Evolutionary conservation across 1,139 yeast genomes (phyloP), one percentile per base, ranked within the genome.

Genomic region (Suhomyces bribrorum): DNA sequence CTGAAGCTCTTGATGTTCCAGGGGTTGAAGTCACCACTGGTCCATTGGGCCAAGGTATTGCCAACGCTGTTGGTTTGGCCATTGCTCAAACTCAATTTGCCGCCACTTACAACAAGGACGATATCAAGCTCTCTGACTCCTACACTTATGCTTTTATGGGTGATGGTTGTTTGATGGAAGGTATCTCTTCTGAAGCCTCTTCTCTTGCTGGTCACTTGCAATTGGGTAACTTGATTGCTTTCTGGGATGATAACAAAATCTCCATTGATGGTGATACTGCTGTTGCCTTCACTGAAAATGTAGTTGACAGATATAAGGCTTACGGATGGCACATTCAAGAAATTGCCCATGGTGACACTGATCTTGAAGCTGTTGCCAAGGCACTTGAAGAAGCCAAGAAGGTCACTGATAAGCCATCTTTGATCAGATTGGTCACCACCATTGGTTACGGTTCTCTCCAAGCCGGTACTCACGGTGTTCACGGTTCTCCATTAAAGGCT

Each of bases 81-180:
- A 78, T 92, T 62, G 98, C 97, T 46, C 95, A 88, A 71, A 81
- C 83, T 52, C 94, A 90, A 68, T 73, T 88, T 48, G 96, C 94
- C 52, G 96, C 97, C 48, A 83, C 85, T 52, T 92, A 83, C 81
- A 90, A 92, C 84, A 87, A 85, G 76, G 95, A 95, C 53, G 86
- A 77, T 56, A 79, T 68, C 69, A 69, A 77, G 39, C 57, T 87
- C 48, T 77, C 88, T 44, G 87, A 88, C 72, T 79, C 81, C 64
- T 79, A 75, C 77, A 82, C 89, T 50, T 92, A 83, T 69, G 66
- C 73, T 51, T 83, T 94, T 75, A 72, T 88, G 49, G 99, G 99
- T 72, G 99, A 92, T 59, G 99, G 98, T 55, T 94, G 98, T 75
- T 77, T 92, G 77, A 86, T 85, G 92, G 99, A 92, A 76, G 99